Base-by-base conservation (phyloP, 352 stramenopile species). In the Globisporangium splendens region DNA sequence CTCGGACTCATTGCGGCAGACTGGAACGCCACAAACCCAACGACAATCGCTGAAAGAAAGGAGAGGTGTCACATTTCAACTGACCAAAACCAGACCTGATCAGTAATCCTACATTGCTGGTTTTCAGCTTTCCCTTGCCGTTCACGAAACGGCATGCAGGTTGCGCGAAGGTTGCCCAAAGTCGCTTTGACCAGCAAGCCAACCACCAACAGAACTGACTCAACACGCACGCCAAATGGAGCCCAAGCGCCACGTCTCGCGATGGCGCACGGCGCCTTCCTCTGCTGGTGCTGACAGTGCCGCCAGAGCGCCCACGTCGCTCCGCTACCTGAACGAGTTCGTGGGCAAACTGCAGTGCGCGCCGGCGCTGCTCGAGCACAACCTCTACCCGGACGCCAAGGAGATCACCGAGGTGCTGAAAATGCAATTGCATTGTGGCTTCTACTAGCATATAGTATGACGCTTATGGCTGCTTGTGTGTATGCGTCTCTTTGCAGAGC, bases 271-370 rank as follows among this genome's bases (percentile, higher is more conserved):
- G 22, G 48, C 33, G 10, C 14, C 53, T 0, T 42, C 53, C 18
- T 18, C 56, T 41, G 8, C 15, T 35, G 44, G 33, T 0, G 39
- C 46, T 17, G 11, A 22, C 7, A 31, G 20, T 54, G 0, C 44
- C 47, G 35, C 35, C 11, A 8, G 56, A 3, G 59, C 66, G 38
- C 70, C 66, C 14, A 67, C 84, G 12, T 92, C 84, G 48, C 55
- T 94, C 61, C 82, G 84, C 12, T 94, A 94, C 57, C 67, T 94
- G 60, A 85, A 94, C 59, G 84, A 94, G 60, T 94, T 94, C 50
- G 80, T 94, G 35, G 80, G 78, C 57, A 85, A 89, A 55, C 50
- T 94, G 54, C 79, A 89, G 55, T 94, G 84, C 63, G 73, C 79
- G 10, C 66, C 84, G 31, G 66, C 72, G 10, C 59, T 94, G 44